A percentile compares a stretch with the other conserved stretches of the same genome.
Evolutionary conservation across 169 alveolate genomes (phyloP).

Genomic region (Cyclospora cayetanensis): DNA sequence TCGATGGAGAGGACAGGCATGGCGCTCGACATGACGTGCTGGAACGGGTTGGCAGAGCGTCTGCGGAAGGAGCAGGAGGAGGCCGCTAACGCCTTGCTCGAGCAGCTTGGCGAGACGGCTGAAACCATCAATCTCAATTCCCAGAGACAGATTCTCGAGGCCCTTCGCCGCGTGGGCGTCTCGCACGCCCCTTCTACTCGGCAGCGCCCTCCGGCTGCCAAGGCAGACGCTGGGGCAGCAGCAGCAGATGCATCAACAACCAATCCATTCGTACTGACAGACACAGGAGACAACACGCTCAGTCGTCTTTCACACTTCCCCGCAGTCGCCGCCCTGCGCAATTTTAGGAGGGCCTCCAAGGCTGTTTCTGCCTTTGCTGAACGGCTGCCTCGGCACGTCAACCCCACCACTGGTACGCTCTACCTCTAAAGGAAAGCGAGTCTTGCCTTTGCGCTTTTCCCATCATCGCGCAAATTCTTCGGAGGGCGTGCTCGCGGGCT

Average conservation of each 20-base stretch:
- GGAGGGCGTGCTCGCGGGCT: neutral
- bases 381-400: constrained; percentile 85
- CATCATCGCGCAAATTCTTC: neutral
- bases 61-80: constrained; percentile 77
- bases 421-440: neutral
- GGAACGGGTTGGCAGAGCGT: constrained; percentile 78
- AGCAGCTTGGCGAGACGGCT: constrained; percentile 74
- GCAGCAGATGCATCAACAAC: constrained; percentile 11
- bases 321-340: constrained; percentile 82
- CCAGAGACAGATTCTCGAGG: constrained; percentile 76
- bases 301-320: constrained; percentile 82
- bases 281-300: constrained; percentile 86
- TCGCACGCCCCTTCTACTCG: constrained; percentile 51
- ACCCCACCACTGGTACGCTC: constrained; percentile 67
- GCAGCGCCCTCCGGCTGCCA: neutral
- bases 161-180: constrained; percentile 59
- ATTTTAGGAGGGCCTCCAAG: constrained; percentile 82
- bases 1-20: constrained; percentile 89
- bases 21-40: constrained; percentile 78
- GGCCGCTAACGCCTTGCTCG: constrained; percentile 75
- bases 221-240: neutral
- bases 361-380: constrained; percentile 86
- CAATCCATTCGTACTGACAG: constrained; percentile 61
- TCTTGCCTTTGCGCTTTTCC: neutral
- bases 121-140: constrained; percentile 81